Base-by-base conservation (phyloP, 495 filamentous ascomycete genomes). In the Penicillium lagena region DNA sequence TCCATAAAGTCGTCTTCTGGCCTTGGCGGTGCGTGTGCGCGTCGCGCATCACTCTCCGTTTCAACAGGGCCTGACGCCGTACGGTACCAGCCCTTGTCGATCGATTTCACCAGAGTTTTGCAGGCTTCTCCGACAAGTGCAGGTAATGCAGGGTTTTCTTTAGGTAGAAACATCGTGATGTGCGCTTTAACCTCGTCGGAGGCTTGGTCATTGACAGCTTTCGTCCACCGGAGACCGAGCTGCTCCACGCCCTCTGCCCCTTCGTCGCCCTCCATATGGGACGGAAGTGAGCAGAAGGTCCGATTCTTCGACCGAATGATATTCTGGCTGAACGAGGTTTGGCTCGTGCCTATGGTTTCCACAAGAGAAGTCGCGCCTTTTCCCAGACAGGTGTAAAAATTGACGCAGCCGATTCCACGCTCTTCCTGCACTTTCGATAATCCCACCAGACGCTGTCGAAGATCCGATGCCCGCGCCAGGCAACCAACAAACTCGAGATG, bases 401-500 rank as follows among this genome's bases (percentile, higher is more conserved):
- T 86, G 27, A 78, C 79, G 52, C 87, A 91, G 3, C 85, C 82
- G 29, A 95, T 75, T 7, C 72, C 66, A 12, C 68, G 63, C 33
- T 71, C 71, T 43, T 60, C 57, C 32, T 79, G 71, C 9, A 90
- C 62, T n/a, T 66, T 64, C 11, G 76, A 68, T 57, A 89, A 70
- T 1, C 48, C 51, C 4, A 35, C 60, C 15, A 94, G 68, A 6
- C 93, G 79, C 46, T 75, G 72, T 35, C 79, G 77, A 29, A 97
- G 64, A 50, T 96, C 90, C 42, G 86, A 80, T 8, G 76, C 77
- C 15, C 88, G 80, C 46, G 85, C 82, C 4, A 98, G 75, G 56
- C 87, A 91, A 1, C 90, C 90, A 2, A 97, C 84, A 53, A 98
- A 98, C 59, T 90, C 89, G n/a, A 98, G 80, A 67, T 98, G 94